Base-by-base conservation (phyloP, 1,284 basidiomycete species). In the Dichomitus squalens region DNA sequence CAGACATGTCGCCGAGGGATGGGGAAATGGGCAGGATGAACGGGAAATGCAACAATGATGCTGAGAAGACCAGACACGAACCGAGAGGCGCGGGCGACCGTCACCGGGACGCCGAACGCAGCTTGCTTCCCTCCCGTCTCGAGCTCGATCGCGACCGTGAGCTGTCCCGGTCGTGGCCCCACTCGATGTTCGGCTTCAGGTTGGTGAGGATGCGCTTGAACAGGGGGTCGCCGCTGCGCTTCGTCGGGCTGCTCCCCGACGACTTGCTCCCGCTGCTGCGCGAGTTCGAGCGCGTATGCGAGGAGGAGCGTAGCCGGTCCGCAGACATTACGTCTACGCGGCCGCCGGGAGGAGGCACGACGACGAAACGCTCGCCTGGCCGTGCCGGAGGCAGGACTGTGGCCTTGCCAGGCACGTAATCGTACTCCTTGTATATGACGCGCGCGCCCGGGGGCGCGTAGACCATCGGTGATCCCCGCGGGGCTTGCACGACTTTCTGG, bases 331-430 rank as follows among this genome's bases (percentile, higher is more conserved):
- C 62, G 47, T 68, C 60, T 35, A 72, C 61, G 23, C 60, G 60
- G 21, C 67, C 59, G 39, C 70, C 67, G 25, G 61, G 58, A 6
- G 71, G 69, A 12, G 71, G 66, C 34, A 69, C 59, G 59, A 72
- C 66, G 33, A 71, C 63, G 48, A 69, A 72, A 29, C 60, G 59
- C 53, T 72, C 68, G 12, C 70, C 70, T 12, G 50, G 57, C 3
- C 63, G 64, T 25, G 69, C 66, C 8, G 64, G 59, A 3, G 70
- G 71, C 16, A 72, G 64, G 14, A 66, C 62, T 47, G 70, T 63
- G 47, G 70, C 62, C 51, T 63, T 53, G 20, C 60, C 52, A 14
- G 63, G 59, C 11, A 64, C 63, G 55, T 66, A 63, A 44, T 50
- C 55, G 59, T 68, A 68, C 39, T 65, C 53, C 41, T 49, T 51